A percentile compares a stretch with the other conserved stretches of the same genome.
phyloP scores from a whole-genome alignment of 768 basidiomycete genomes.

The Serendipita sp. region DNA sequence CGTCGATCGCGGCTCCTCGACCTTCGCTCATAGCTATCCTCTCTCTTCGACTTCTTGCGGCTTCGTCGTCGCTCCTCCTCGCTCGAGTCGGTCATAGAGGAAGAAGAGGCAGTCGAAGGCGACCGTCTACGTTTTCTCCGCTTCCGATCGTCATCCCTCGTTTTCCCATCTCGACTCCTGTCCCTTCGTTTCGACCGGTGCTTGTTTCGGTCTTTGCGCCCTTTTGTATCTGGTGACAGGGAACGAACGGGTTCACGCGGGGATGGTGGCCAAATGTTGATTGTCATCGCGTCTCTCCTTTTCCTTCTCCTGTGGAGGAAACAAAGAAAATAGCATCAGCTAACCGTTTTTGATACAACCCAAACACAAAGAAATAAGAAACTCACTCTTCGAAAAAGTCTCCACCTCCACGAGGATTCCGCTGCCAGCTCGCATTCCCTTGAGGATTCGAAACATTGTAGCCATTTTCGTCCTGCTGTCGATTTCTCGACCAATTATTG shows the following conservation, averaged over 20 bases:
- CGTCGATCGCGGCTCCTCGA: conserved; percentile 12
- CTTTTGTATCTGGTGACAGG: background rate
- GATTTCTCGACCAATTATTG: conserved; percentile 3
- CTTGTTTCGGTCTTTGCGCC: background rate
- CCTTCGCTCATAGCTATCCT: conserved; percentile 15
- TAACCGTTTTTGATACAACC: background rate
- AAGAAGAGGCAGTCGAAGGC: background rate
- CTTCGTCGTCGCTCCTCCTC: background rate
- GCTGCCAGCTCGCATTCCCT: background rate
- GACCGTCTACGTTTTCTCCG: conserved; percentile 15
- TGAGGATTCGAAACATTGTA: background rate
- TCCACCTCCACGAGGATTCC: conserved; percentile 9
- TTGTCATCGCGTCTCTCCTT: conserved; percentile 12
- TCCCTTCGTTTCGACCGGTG: background rate
- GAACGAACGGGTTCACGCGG: conserved; percentile 13
- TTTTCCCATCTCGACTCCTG: conserved; percentile 15
- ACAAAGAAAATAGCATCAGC: background rate
- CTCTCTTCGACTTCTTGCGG: conserved; percentile 7
- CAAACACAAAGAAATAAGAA: too few species aligned
- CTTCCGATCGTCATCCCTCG: conserved; percentile 12
- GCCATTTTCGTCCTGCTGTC: background rate
- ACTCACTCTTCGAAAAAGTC: conserved; percentile 14
- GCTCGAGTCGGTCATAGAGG: background rate
- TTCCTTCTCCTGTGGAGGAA: conserved; percentile 11
- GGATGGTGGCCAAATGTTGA: conserved; percentile 16